Evolutionary conservation across 768 basidiomycete species (phyloP).

Genomic region (Rhodotorula sphaerocarpa): DNA sequence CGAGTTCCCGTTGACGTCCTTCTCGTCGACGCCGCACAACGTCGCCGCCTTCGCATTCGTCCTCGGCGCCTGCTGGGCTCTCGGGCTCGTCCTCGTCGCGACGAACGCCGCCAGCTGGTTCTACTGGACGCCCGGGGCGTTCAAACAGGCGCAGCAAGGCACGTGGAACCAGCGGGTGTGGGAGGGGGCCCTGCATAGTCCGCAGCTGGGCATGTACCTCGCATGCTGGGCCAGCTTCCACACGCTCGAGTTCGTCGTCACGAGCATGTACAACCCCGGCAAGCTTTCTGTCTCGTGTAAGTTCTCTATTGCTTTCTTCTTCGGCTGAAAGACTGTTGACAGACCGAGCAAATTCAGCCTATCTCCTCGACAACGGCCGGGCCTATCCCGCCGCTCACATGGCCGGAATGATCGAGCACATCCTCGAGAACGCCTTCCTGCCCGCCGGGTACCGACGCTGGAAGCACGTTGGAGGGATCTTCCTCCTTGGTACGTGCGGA

Average conservation of each 20-base stretch:
- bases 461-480: conserved; percentile 28
- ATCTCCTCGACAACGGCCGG: conserved; percentile 78
- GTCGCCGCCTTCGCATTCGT: conserved; percentile 70
- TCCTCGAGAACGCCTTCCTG: conserved; percentile 48
- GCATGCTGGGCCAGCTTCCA: conserved; percentile 82
- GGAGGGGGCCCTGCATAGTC: conserved; percentile 48
- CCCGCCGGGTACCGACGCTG: conserved; percentile 17
- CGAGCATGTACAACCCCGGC: conserved; percentile 87
- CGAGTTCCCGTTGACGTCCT: conserved; percentile 31
- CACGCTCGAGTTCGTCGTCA: conserved; percentile 87
- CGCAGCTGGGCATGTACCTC: conserved; percentile 73
- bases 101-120: conserved; percentile 9
- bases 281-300: conserved; percentile 89
- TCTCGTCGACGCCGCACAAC: conserved; percentile 59
- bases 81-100: conserved; percentile 49
- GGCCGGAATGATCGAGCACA: conserved; percentile 68
- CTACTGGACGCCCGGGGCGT: neutral
- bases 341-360: conserved; percentile 53
- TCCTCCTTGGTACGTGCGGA: conserved; percentile 24
- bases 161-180: conserved; percentile 5
- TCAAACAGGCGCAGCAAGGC: neutral
- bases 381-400: conserved; percentile 78
- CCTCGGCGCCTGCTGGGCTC: conserved; percentile 64
- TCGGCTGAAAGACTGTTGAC: conserved; percentile 17
- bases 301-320: conserved; percentile 42